Conservation (phyloP, 345 rosid species). For the Gynandropsis gynandra region DNA sequence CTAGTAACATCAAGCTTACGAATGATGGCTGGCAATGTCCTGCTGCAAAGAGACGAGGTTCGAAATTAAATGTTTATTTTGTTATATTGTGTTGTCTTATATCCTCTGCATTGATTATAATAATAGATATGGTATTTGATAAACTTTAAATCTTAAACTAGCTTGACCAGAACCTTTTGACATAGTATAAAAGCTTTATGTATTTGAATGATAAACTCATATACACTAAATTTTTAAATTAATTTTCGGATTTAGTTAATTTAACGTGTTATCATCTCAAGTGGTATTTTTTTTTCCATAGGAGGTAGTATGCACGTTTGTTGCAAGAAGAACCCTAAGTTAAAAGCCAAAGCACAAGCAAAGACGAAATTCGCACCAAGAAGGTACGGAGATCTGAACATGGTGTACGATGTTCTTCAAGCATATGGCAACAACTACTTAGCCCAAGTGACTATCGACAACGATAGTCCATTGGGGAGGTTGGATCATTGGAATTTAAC, state of each 20-base stretch:
- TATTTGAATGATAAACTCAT: too few species aligned
- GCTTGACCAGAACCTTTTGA: too few species aligned
- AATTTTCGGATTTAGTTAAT: too few species aligned
- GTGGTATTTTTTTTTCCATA: constrained; percentile 22
- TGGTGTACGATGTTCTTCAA: constrained; percentile 63
- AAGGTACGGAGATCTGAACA: constrained; percentile 53
- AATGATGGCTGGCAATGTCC: constrained; percentile 78
- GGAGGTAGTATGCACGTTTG: constrained; percentile 64
- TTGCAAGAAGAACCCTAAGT: constrained; percentile 66
- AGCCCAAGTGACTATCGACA: constrained; percentile 87
- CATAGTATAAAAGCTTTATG: too few species aligned
- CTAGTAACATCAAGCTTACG: constrained; percentile 46
- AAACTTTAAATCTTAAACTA: too few species aligned
- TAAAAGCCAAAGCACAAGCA: constrained; percentile 31
- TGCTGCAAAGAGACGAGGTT: constrained; percentile 37
- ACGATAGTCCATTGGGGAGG: constrained; percentile 58
- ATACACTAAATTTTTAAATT: too few species aligned
- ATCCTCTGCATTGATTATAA: not conserved
- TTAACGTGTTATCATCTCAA: too few species aligned
- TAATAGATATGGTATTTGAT: not conserved
- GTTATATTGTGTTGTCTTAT: not conserved
- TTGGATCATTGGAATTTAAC: constrained; percentile 92
- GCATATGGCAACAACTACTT: constrained; percentile 61
- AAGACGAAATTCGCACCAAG: constrained; percentile 43
- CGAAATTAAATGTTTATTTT: not conserved